Percentiles rank a stretch among this genome's conserved stretches.
phyloP scores from a whole-genome alignment of 2,329 filamentous ascomycete genomes.

The Pestalotiopsis sp. region DNA sequence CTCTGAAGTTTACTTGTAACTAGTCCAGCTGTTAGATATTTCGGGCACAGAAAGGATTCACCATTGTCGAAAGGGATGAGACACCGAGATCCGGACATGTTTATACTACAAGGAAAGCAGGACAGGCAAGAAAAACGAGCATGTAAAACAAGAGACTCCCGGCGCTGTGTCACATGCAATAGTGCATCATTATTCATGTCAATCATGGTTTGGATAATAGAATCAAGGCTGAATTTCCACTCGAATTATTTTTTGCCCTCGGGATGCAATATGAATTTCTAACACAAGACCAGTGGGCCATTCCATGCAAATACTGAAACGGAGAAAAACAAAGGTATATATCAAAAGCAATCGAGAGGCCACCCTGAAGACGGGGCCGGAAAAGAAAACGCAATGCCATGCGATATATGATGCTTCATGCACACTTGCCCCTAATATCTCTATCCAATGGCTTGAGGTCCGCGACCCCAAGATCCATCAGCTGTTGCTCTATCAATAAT shows the following conservation, averaged over 20 bases:
- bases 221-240: not conserved
- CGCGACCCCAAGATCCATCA: not conserved
- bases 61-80: no score
- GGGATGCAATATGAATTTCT: not conserved
- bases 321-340: constrained; percentile 6
- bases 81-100: no score
- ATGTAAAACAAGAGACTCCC: no score
- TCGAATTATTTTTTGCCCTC: not conserved
- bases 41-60: no score
- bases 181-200: no score
- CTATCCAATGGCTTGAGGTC: constrained; percentile 1
- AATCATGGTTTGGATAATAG: not conserved
- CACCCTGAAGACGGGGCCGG: not conserved
- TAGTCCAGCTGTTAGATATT: no score
- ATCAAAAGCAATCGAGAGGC: not conserved
- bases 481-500: constrained; percentile 6
- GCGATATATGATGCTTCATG: constrained; percentile 3
- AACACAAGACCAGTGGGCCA: not conserved
- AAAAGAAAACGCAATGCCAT: constrained; percentile 6
- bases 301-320: not conserved
- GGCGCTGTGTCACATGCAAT: no score
- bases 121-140: no score
- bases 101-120: no score
- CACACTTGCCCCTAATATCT: not conserved
- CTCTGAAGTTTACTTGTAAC: no score